A percentile compares a stretch with the other conserved stretches of the same genome.
Evolutionary conservation across 495 filamentous ascomycete species (phyloP).

Genomic region (Zalerion maritima): DNA sequence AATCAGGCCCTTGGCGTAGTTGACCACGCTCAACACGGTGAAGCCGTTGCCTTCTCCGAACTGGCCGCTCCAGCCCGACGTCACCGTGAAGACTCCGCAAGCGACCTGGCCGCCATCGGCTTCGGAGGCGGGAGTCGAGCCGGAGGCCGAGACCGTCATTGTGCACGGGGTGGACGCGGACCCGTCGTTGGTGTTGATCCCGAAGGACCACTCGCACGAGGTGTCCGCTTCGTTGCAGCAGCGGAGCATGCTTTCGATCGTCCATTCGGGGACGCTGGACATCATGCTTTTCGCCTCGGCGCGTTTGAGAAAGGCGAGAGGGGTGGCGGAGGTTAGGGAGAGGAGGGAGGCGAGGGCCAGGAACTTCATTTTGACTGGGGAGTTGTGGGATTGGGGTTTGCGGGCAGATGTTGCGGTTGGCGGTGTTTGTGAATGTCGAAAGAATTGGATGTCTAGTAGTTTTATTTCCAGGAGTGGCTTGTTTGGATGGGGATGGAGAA

Average conservation of each 20-base stretch:
- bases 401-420: too few species aligned
- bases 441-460: too few species aligned
- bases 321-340: conserved; percentile 20
- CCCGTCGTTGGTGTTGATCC: conserved; percentile 24
- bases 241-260: conserved; percentile 30
- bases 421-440: too few species aligned
- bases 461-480: too few species aligned
- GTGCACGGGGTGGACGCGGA: conserved; percentile 16
- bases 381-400: conserved; percentile 3
- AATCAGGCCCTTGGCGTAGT: conserved; percentile 25
- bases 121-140: conserved; percentile 20
- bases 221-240: conserved; percentile 31
- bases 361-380: conserved; percentile 36
- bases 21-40: conserved; percentile 34
- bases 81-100: conserved; percentile 37
- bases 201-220: conserved; percentile 33
- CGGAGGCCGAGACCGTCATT: conserved; percentile 25
- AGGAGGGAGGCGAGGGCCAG: conserved; percentile 23
- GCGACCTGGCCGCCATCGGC: conserved; percentile 21
- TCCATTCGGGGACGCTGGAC: conserved; percentile 29
- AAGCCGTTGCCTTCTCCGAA: conserved; percentile 39
- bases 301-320: conserved; percentile 23
- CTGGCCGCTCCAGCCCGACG: conserved; percentile 39
- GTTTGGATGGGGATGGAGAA: too few species aligned
- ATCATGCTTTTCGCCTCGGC: conserved; percentile 22